Percentiles rank a stretch among this genome's conserved stretches.
Evolutionary conservation across 208 protist genomes (phyloP).

Genomic region (Phytomonas francai): DNA sequence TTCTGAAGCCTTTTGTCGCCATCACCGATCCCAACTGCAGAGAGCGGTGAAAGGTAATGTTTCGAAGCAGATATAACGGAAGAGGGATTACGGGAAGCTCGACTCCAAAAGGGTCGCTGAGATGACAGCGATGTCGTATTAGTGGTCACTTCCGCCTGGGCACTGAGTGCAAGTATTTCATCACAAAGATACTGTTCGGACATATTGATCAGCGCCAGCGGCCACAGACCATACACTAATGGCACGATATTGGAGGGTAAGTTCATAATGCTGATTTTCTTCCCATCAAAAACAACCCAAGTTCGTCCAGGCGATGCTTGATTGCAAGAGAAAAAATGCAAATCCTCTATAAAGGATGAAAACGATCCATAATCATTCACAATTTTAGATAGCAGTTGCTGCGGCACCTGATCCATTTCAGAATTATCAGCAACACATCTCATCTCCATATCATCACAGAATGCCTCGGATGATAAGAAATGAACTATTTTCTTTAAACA

Average conservation of each 20-base stretch:
- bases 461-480: conserved; percentile 60
- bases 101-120: conserved; percentile 39
- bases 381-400: conserved; percentile 20
- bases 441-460: conserved; percentile 47
- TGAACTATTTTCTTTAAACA: conserved; percentile 60
- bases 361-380: conserved; percentile 31
- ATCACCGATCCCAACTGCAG: neutral
- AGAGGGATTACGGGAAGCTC: conserved; percentile 34
- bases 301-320: conserved; percentile 39
- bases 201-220: conserved; percentile 65
- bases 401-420: conserved; percentile 10
- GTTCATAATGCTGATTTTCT: conserved; percentile 31
- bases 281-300: conserved; percentile 50
- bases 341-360: conserved; percentile 18
- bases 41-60: neutral
- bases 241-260: conserved; percentile 40
- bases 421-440: conserved; percentile 11
- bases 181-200: conserved; percentile 43
- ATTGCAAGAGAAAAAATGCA: conserved; percentile 30
- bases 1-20: neutral
- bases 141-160: neutral
- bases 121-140: conserved; percentile 1
- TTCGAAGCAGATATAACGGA: neutral
- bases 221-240: conserved; percentile 63
- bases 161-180: conserved; percentile 10